Evolutionary conservation across 2,329 filamentous ascomycete species (phyloP), one percentile per base, ranked within the genome.

Genomic region (Fusarium domesticum): DNA sequence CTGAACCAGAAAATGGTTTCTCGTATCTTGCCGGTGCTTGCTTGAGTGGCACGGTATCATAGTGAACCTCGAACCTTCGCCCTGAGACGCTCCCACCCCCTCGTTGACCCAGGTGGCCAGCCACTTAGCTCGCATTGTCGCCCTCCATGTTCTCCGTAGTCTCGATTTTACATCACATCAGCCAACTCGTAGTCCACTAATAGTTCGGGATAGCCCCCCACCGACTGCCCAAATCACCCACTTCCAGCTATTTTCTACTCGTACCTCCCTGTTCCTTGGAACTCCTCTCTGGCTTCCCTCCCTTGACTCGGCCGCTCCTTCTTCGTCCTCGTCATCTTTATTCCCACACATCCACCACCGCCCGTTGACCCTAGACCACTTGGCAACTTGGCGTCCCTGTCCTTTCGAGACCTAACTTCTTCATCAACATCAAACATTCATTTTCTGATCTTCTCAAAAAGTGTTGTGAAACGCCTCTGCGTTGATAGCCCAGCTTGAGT

Each of bases 331-430:
- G 31, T 28, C 37, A 40, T 51, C 42, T 46, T 53, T 50, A 45
- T 47, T 55, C 54, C 41, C 39, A 44, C 18, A 38, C 43, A 33
- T 35, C 43, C 51, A 48, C 49, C 49, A 34, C 48, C 47, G 15
- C 43, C 48, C 37, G 49, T 58, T 46, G 45, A 40, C n/a, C n/a
- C n/a, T n/a, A n/a, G n/a, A n/a, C n/a, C 57, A 48, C 56, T 57
- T 59, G 56, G 53, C 56, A 54, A 50, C 46, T 54, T 51, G 50
- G 48, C 50, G 35, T 38, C 45, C 38, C 41, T 40, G 34, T 37
- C 39, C 50, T 42, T 51, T 46, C 32, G 37, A 32, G 35, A 42
- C 46, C 46, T 53, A 35, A 42, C 48, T 50, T 50, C 39, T 48
- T 48, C 56, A 57, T 53, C 53, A 58, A 52, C 56, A 58, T 43